Percentiles rank a stretch among this genome's conserved stretches.
Evolutionary conservation across 2,329 filamentous ascomycete species (phyloP).

Genomic region (Chrysosporium queenslandicum): DNA sequence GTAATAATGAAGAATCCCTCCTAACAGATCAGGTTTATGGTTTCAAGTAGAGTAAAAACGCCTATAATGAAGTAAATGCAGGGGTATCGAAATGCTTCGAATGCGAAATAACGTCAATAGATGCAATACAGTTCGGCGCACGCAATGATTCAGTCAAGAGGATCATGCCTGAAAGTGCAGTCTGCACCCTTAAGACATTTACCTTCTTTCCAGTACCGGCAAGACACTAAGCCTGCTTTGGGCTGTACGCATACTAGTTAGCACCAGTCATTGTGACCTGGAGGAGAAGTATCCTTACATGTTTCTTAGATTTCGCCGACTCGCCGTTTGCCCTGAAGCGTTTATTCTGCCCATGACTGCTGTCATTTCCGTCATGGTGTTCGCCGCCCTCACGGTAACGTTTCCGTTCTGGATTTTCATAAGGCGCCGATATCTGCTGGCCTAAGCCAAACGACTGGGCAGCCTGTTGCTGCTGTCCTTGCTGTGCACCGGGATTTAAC

Average conservation of each 20-base stretch:
- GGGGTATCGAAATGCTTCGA: slow-evolving; percentile 1
- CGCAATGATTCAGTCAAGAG: slow-evolving; percentile 9
- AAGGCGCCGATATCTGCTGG: slow-evolving; percentile 18
- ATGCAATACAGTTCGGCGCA: not conserved
- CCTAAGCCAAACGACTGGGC: slow-evolving; percentile 9
- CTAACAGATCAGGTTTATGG: not conserved
- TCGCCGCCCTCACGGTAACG: slow-evolving; percentile 28
- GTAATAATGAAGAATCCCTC: not conserved
- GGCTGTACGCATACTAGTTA: slow-evolving; percentile 21
- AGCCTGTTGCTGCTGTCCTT: slow-evolving; percentile 17
- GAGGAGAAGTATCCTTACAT: slow-evolving; percentile 23
- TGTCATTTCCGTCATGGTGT: slow-evolving; percentile 27
- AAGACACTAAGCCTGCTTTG: slow-evolving; percentile 39
- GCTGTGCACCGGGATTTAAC: slow-evolving; percentile 27
- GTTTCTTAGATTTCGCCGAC: slow-evolving; percentile 25
- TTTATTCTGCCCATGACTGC: slow-evolving; percentile 25
- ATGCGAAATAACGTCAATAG: not conserved
- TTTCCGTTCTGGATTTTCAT: slow-evolving; percentile 36
- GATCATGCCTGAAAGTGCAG: slow-evolving; percentile 43
- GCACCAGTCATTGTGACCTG: not conserved
- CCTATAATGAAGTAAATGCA: slow-evolving; percentile 3
- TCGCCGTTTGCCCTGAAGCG: slow-evolving; percentile 28
- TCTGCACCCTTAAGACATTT: slow-evolving; percentile 45
- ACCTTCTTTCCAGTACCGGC: slow-evolving; percentile 46
- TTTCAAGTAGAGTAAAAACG: not conserved